Evolutionary conservation across 768 basidiomycete species (phyloP), one percentile per base, ranked within the genome.

Genomic region (Mrakia gelida): DNA sequence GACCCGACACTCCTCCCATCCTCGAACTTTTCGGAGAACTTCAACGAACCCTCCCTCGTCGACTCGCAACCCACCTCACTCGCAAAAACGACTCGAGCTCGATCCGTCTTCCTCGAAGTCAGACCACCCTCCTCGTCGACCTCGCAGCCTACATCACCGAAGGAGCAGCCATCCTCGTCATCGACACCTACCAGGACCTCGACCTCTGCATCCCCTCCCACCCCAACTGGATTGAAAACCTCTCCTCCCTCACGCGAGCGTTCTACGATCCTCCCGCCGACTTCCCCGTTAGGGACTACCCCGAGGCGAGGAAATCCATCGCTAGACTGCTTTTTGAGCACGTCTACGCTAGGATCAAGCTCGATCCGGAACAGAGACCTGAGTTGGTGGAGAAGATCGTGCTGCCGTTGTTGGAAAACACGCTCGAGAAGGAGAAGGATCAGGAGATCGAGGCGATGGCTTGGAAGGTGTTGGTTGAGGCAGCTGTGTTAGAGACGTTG

Each of bases 361-460:
- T 82, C 26, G 78, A 84, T 49, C 76, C 81, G 26, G 81, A 77
- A 16, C 79, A 81, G 5, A 80, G 85, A 21, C 74, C 79, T 1
- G 80, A 81, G 56, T 80, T 86, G 3, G 82, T 86, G 52, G 80
- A 81, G 26, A 59, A 80, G 32, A 82, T 85, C 56, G 79, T 86
- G 65, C 80, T 86, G 38, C 85, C 84, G 3, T 81, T 86, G 45
- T 77, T 85, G 26, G 85, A 86, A 76, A 78, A 82, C 52, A 82
- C 82, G 11, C 78, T 85, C 38, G 76, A 82, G 61, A 75, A 79
- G 26, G 83, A 84, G 77, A 78, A 78, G 71, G 84, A 85, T 43
- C 80, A 82, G 9, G 81, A 79, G n/a, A 83, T 86, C 65, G 81
- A 81, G 59, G 81, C 82, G 72, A 80, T 80, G 26, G 82, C 84